Evolutionary conservation across 2,329 filamentous ascomycete species (phyloP).

Genomic region (Ophiostoma australiae): DNA sequence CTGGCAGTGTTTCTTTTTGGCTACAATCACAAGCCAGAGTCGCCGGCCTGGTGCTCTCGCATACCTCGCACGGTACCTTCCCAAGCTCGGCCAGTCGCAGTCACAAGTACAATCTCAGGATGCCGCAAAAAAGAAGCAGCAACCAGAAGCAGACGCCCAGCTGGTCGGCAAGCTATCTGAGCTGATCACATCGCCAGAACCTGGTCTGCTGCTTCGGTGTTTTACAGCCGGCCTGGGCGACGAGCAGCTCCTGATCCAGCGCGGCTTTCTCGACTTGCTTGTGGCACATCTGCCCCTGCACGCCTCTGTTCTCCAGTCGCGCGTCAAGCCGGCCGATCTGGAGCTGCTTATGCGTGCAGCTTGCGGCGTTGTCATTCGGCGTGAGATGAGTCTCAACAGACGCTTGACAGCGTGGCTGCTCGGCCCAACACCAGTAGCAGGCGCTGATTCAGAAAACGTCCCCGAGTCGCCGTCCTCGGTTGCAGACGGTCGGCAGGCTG

Average conservation of each 20-base stretch:
- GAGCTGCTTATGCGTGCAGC: constrained; percentile 78
- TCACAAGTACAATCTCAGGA: constrained; percentile 31
- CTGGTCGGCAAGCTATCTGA: constrained; percentile 53
- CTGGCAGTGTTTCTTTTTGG: constrained; percentile 96
- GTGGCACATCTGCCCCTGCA: constrained; percentile 85
- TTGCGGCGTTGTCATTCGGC: constrained; percentile 76
- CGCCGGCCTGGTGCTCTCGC: constrained; percentile 81
- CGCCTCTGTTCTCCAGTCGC: constrained; percentile 71
- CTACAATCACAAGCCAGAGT: constrained; percentile 82
- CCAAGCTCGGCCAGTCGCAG: constrained; percentile 55
- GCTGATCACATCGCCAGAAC: constrained; percentile 81
- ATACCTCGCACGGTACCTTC: constrained; percentile 74
- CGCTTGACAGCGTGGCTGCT: constrained; percentile 95
- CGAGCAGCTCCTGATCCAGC: constrained; percentile 83
- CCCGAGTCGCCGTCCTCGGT: constrained; percentile 43
- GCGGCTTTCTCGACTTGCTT: constrained; percentile 87
- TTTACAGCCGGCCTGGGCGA: constrained; percentile 88
- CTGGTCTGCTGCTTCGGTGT: constrained; percentile 81
- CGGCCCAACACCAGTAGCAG: constrained; percentile 58
- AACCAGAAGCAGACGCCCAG: constrained; percentile 36
- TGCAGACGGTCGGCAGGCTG: constrained; percentile 29
- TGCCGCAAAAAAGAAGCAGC: constrained; percentile 19
- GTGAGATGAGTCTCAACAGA: constrained; percentile 95
- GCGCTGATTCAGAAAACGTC: constrained; percentile 29
- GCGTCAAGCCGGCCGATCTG: constrained; percentile 68